Evolutionary conservation across 2,329 filamentous ascomycete genomes (phyloP).

Genomic region (Alternaria viburni): DNA sequence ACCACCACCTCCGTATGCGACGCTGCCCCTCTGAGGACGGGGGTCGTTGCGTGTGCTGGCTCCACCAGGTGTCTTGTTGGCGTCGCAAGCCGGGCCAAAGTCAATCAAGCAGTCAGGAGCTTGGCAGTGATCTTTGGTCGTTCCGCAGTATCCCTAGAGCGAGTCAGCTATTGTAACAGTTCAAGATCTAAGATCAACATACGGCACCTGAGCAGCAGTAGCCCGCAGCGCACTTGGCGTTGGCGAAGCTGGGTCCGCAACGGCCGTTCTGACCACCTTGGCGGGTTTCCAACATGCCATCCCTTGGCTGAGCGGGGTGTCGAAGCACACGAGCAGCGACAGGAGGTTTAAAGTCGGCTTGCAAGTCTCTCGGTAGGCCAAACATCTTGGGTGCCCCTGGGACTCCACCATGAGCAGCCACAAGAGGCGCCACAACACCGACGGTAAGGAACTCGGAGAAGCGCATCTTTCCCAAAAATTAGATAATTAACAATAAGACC

Average conservation of each 20-base stretch:
- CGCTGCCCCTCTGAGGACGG: constrained; percentile 60
- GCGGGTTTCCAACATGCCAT: constrained; percentile 36
- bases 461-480: constrained; percentile 29
- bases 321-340: constrained; percentile 30
- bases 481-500: not conserved
- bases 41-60: constrained; percentile 60
- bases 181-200: constrained; percentile 9
- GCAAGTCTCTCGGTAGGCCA: constrained; percentile 41
- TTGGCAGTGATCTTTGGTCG: constrained; percentile 61
- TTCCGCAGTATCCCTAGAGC: constrained; percentile 59
- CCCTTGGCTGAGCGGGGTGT: constrained; percentile 18
- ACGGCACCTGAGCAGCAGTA: constrained; percentile 46
- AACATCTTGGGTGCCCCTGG: constrained; percentile 43
- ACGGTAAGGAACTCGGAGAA: constrained; percentile 38
- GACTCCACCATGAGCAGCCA: constrained; percentile 41
- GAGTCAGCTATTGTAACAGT: constrained; percentile 4
- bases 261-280: constrained; percentile 45
- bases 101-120: constrained; percentile 67
- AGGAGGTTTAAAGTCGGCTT: constrained; percentile 28
- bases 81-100: constrained; percentile 66
- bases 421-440: constrained; percentile 38
- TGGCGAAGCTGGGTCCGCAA: constrained; percentile 38
- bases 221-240: constrained; percentile 39
- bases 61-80: constrained; percentile 61
- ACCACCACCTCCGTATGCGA: constrained; percentile 63